Evolutionary conservation across 2,329 filamentous ascomycete species (phyloP), one percentile per base, ranked within the genome.

Genomic region (Massarina eburnea): DNA sequence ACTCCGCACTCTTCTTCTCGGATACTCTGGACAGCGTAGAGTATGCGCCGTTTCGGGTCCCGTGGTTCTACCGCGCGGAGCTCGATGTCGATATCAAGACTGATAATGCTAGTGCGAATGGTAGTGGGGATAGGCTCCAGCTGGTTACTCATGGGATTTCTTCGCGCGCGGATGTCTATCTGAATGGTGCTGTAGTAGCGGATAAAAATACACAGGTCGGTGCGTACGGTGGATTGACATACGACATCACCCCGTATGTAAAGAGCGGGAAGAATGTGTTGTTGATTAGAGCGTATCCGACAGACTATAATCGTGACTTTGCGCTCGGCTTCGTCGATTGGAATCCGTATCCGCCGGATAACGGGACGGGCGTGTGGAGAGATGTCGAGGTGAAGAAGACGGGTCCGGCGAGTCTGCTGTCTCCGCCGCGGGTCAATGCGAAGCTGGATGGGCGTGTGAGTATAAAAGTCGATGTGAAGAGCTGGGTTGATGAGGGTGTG

Each of bases 311-410:
- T 14, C 73, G 77, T 19, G 81, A 85, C 48, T 76, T 85, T 41
- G 81, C 77, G 0, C 65, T 83, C 8, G 80, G 80, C 0, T 85
- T 82, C 44, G 76, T 81, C 0, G 81, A 84, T 54, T 84, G 82
- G 81, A 84, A 84, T 43, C 80, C 80, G 0, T 77, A 78, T 43
- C 80, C 82, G 0, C 75, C 80, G 0, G 82, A 85, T 58, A 84
- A 84, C 37, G 82, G 82, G 2, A 83, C 81, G 0, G 82, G 82
- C 0, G 70, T 86, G 8, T 86, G 83, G 83, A 73, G 83, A 4
- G 71, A 84, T 33, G 70, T 85, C 1, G 73, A 76, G 26, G 43
- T 85, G 33, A 78, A 76, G 39, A 74, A 80, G 59, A 83, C 79
- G 0, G 81, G 82, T 6, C 32, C 55, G 2, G 57, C 76, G 33